Conservation (phyloP, 2,329 filamentous ascomycete species). For the Verticillium nonalfalfae region DNA sequence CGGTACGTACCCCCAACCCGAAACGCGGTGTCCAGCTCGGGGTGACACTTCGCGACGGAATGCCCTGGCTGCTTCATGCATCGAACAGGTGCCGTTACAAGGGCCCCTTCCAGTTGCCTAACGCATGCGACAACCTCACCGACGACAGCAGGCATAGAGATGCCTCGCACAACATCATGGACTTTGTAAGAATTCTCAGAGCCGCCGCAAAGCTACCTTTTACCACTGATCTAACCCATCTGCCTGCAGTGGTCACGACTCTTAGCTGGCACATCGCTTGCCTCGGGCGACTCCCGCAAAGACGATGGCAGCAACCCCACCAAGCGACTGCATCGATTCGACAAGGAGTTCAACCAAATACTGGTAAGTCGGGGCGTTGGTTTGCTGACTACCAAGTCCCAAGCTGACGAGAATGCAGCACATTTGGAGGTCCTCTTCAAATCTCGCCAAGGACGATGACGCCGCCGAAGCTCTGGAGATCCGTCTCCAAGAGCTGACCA, state of each 20-base stretch:
- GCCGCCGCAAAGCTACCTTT: constrained; percentile 5
- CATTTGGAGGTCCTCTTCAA: constrained; percentile 56
- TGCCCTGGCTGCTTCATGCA: constrained; percentile 22
- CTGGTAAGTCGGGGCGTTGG: constrained; percentile 35
- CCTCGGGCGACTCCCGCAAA: constrained; percentile 47
- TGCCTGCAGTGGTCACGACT: constrained; percentile 56
- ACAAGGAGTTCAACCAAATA: constrained; percentile 58
- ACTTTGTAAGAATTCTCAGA: constrained; percentile 41
- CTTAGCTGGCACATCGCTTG: constrained; percentile 55
- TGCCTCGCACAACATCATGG: constrained; percentile 44
- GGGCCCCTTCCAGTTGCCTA: not conserved
- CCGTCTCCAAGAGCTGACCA: constrained; percentile 57
- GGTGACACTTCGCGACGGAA: constrained; percentile 23
- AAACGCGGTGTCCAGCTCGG: constrained; percentile 5
- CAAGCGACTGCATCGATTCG: constrained; percentile 59
- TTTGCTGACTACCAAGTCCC: not conserved
- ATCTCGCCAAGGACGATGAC: constrained; percentile 53
- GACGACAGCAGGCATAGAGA: constrained; percentile 22
- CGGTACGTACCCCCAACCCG: not conserved
- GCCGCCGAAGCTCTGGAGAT: constrained; percentile 57
- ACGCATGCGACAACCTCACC: constrained; percentile 1
- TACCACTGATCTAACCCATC: constrained; percentile 5
- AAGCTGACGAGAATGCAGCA: constrained; percentile 2
- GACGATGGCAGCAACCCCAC: constrained; percentile 57
- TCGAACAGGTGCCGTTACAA: not conserved